These are phyloP conservation scores for Coccomyxa sp. DNA, from an alignment of 139 green algal genomes.

Conservation along the genomic window DNA sequence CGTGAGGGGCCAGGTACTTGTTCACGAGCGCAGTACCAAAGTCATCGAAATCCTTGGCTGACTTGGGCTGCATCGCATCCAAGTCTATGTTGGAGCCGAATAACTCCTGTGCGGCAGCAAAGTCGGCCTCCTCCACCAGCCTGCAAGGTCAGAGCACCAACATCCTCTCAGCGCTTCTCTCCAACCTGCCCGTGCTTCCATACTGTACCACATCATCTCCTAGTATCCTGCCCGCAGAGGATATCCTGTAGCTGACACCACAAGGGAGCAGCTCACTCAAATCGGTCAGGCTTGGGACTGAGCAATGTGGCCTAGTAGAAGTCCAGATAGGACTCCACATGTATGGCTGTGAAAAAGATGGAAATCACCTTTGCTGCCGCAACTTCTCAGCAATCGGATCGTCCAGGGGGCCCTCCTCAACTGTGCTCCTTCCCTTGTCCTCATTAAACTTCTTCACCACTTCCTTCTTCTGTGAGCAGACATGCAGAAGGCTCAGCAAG, in stretches of 20 bases:
- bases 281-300: no score
- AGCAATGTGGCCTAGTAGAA: no score
- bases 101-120: constrained; percentile 54
- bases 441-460: constrained; percentile 36
- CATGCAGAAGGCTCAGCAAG: neutral
- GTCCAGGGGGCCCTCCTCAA: constrained; percentile 43
- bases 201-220: no score
- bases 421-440: constrained; percentile 17
- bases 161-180: neutral
- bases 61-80: constrained; percentile 65
- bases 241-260: no score
- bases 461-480: constrained; percentile 32
- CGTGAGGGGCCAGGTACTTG: constrained; percentile 56
- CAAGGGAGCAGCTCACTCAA: no score
- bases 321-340: no score
- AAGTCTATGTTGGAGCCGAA: constrained; percentile 57
- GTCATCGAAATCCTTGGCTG: constrained; percentile 73
- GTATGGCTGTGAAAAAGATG: no score
- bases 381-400: constrained; percentile 63
- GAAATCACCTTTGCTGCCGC: constrained; percentile 52
- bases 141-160: constrained; percentile 16
- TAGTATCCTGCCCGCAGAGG: no score
- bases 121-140: constrained; percentile 71
- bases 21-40: constrained; percentile 27
- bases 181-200: no score